A percentile compares a stretch with the other conserved stretches of the same genome.
These are phyloP conservation scores for Onygenales sp. DNA, from an alignment of 2,329 filamentous ascomycete species.

Conservation along the genomic window DNA sequence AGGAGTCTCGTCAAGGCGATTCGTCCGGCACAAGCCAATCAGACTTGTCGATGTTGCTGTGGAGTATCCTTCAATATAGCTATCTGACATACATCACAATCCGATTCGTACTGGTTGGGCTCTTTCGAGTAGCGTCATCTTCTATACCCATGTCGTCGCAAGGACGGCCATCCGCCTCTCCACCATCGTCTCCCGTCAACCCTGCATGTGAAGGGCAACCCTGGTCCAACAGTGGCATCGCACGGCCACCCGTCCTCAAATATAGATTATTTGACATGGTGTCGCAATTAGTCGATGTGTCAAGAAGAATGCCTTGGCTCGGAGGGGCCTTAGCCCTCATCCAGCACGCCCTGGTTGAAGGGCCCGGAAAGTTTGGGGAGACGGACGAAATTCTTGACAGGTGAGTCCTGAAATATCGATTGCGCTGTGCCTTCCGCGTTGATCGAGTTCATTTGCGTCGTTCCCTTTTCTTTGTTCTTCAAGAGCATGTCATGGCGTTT, in stretches of 20 bases:
- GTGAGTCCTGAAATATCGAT: conserved; percentile 50
- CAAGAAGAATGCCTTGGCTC: conserved; percentile 84
- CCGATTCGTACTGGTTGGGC: conserved; percentile 54
- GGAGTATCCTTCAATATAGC: conserved; percentile 43
- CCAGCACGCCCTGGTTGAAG: conserved; percentile 63
- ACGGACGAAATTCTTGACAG: conserved; percentile 77
- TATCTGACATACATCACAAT: conserved; percentile 50
- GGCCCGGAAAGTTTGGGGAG: conserved; percentile 65
- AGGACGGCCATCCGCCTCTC: conserved; percentile 17
- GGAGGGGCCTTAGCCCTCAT: conserved; percentile 63
- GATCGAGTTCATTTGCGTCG: not conserved
- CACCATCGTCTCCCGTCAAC: conserved; percentile 17
- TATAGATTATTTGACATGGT: conserved; percentile 71
- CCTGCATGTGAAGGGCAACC: conserved; percentile 21
- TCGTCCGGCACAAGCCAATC: conserved; percentile 23
- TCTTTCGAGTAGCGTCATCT: conserved; percentile 59
- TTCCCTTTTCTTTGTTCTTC: conserved; percentile 13
- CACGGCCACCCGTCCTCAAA: conserved; percentile 55
- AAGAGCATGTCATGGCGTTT: not conserved
- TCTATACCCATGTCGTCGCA: conserved; percentile 29
- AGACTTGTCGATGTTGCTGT: conserved; percentile 32
- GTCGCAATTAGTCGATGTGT: conserved; percentile 62
- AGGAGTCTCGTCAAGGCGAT: conserved; percentile 16
- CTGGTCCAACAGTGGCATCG: conserved; percentile 19
- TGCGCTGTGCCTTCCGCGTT: conserved; percentile 8